Evolutionary conservation across 139 green algal genomes (phyloP).

Genomic region (Tetraselmis chui): DNA sequence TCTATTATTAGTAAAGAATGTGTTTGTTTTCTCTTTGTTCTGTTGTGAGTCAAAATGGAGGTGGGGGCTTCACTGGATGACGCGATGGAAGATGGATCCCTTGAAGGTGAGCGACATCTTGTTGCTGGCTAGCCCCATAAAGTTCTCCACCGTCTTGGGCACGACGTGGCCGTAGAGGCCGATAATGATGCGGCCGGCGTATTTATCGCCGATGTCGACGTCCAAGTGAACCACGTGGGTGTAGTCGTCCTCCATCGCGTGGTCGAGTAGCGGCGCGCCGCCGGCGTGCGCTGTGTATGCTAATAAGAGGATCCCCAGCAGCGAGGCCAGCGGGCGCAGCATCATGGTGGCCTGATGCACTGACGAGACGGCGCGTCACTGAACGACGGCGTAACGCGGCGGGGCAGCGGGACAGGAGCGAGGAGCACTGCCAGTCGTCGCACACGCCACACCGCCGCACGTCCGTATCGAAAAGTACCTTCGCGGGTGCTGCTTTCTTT

Average conservation of each 20-base stretch:
- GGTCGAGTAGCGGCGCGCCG: neutral
- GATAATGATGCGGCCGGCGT: conserved; percentile 6
- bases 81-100: conserved; percentile 17
- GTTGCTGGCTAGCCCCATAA: conserved; percentile 1
- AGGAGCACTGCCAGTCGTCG: no score
- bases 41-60: neutral
- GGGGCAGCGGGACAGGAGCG: no score
- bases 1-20: no score
- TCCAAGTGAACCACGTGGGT: conserved; percentile 17
- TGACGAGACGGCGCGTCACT: no score
- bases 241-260: conserved; percentile 1
- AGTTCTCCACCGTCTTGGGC: conserved; percentile 16
- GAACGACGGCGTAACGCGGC: no score
- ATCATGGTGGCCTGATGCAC: no score
- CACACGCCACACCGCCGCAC: no score
- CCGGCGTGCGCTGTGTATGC: neutral
- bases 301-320: neutral
- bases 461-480: no score
- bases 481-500: no score
- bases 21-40: neutral
- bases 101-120: conserved; percentile 15
- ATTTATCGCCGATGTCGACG: conserved; percentile 13
- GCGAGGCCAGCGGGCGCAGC: neutral
- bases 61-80: conserved; percentile 5
- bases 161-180: conserved; percentile 13